These are phyloP conservation scores for Fusarium sp. DNA, from an alignment of 2,329 filamentous ascomycete species.

Conservation along the genomic window DNA sequence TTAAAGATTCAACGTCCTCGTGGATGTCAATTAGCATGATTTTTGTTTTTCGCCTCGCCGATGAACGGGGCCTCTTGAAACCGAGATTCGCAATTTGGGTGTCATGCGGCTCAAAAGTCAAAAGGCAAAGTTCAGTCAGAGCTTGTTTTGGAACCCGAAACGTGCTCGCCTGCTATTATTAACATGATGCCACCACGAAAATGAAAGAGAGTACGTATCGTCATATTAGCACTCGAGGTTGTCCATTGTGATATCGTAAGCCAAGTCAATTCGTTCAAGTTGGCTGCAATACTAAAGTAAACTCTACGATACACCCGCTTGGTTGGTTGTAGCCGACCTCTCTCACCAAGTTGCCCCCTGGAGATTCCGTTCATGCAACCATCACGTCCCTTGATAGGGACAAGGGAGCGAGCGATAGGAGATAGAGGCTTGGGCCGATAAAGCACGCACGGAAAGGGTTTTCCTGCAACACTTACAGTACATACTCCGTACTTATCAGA, in stretches of 20 bases:
- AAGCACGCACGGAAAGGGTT: neutral
- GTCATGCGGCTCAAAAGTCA: constrained; percentile 7
- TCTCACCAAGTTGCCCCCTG: constrained; percentile 10
- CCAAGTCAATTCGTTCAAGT: neutral
- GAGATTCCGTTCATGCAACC: constrained; percentile 6
- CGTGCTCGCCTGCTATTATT: constrained; percentile 2
- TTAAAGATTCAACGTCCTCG: neutral
- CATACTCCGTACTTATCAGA: neutral
- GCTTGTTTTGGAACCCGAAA: constrained; percentile 19
- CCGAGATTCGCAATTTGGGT: constrained; percentile 4
- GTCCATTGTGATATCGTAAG: neutral
- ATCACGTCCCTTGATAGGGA: neutral
- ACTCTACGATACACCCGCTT: neutral
- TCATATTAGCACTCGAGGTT: neutral
- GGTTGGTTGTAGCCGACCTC: neutral
- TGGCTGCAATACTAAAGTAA: neutral
- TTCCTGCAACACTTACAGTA: neutral
- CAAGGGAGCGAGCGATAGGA: neutral
- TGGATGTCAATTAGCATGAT: neutral
- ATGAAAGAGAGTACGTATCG: neutral
- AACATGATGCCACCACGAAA: constrained; percentile 16
- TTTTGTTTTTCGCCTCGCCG: constrained; percentile 8
- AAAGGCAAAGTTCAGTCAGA: neutral
- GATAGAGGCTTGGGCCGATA: neutral
- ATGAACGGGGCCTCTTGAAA: constrained; percentile 15